Evolutionary conservation across 352 stramenopile genomes (phyloP).

Genomic region (Globisporangium uncinulatum): DNA sequence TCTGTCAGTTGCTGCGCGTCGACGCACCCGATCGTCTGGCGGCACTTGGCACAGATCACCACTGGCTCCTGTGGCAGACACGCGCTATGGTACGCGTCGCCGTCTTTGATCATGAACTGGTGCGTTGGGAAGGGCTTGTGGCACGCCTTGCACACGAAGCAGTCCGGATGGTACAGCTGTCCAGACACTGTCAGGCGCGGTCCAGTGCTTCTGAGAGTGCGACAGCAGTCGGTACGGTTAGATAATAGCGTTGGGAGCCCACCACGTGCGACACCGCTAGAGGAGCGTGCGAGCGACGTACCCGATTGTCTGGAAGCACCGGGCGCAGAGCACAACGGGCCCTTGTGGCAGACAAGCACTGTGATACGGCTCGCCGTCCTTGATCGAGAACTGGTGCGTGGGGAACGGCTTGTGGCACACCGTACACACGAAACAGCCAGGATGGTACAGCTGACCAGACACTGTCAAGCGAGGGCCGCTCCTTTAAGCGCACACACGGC

Average conservation of each 20-base stretch:
- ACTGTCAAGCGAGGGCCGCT: constrained; percentile 30
- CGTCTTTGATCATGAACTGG: constrained; percentile 49
- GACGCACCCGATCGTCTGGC: constrained; percentile 11
- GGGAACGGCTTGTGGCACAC: constrained; percentile 32
- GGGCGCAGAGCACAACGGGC: constrained; percentile 10
- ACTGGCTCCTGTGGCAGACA: constrained; percentile 21
- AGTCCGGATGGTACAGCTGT: constrained; percentile 38
- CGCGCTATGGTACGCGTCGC: constrained; percentile 53
- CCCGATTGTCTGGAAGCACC: constrained; percentile 17
- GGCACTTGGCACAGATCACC: constrained; percentile 18
- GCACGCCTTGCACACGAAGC: constrained; percentile 44
- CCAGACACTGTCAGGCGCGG: constrained; percentile 30
- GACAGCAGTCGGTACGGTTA: too few relatives aligned
- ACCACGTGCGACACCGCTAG: too few relatives aligned
- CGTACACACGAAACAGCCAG: constrained; percentile 41
- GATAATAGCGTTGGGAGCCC: too few relatives aligned
- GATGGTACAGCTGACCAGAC: constrained; percentile 35
- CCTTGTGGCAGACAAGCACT: constrained; percentile 29
- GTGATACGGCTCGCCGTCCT: constrained; percentile 59
- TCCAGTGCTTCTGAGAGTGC: too few relatives aligned
- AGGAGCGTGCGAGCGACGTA: too few relatives aligned
- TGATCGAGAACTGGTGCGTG: constrained; percentile 39
- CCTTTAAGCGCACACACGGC: constrained; percentile 7
- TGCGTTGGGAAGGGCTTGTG: constrained; percentile 26
- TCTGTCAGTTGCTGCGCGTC: not conserved